Percentiles rank a stretch among this genome's conserved stretches.
These are phyloP conservation scores for Lithocarpus polystachyus DNA, from an alignment of 306 rosid species.

Conservation along the genomic window DNA sequence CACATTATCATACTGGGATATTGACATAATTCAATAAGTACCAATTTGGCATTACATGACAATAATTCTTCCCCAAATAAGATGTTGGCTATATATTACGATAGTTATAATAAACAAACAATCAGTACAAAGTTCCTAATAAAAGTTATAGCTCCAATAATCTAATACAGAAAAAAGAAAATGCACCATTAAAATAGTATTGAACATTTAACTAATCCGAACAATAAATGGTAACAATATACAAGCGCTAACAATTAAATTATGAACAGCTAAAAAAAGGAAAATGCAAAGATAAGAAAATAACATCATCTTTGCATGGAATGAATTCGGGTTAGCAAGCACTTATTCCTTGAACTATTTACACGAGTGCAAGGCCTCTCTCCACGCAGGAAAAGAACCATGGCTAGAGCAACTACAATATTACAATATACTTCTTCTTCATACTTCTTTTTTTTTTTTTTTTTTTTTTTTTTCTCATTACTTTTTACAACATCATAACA, in stretches of 20 bases:
- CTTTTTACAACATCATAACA: constrained; percentile 29
- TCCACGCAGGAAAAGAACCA: constrained; percentile 16
- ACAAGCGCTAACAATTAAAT: background rate
- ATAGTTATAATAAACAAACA: background rate
- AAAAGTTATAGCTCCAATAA: background rate
- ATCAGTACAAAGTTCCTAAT: too few species aligned
- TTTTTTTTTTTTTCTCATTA: constrained; percentile 12
- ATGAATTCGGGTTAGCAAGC: constrained; percentile 22
- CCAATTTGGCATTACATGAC: too few species aligned
- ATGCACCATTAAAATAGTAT: background rate
- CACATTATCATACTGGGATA: background rate
- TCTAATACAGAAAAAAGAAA: background rate
- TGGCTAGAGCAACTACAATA: constrained; percentile 11
- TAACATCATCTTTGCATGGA: background rate
- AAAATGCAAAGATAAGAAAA: background rate
- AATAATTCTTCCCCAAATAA: background rate
- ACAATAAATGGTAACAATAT: background rate
- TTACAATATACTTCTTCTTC: constrained; percentile 27
- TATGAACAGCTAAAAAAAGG: too few species aligned
- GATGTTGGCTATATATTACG: background rate
- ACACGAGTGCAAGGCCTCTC: constrained; percentile 25
- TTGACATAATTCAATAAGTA: too few species aligned
- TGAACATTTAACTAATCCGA: background rate
- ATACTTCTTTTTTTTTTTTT: constrained; percentile 14
- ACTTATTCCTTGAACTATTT: constrained; percentile 29